A percentile compares a stretch with the other conserved stretches of the same genome.
Evolutionary conservation across 1,284 basidiomycete genomes (phyloP).

Genomic region (Puccinia horiana): DNA sequence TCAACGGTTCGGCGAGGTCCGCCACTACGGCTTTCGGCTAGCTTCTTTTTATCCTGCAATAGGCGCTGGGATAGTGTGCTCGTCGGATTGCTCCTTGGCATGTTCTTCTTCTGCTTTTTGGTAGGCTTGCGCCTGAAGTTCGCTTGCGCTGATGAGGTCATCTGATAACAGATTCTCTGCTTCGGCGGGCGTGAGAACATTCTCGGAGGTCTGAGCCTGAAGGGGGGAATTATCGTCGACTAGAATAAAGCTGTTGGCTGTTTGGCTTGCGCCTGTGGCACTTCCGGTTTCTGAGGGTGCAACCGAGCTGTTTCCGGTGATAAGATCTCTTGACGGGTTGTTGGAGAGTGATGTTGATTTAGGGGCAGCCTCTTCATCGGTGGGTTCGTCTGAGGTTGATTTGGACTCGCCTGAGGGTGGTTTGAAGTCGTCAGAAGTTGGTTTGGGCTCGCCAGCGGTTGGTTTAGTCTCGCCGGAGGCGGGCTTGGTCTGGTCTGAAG

Average conservation of each 20-base stretch:
- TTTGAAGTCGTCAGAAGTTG: not conserved
- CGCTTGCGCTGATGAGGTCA: not conserved
- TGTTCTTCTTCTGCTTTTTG: not conserved
- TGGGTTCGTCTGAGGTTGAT: not conserved
- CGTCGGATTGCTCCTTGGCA: not conserved
- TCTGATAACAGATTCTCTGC: not conserved
- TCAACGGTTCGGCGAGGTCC: not conserved
- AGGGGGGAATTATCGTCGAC: conserved; percentile 34
- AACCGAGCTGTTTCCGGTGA: not conserved
- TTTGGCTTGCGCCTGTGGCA: conserved; percentile 37
- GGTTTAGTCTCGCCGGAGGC: not conserved
- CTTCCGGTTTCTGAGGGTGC: conserved; percentile 46
- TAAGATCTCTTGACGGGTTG: not conserved
- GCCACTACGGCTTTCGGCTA: not conserved
- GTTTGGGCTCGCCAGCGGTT: not conserved
- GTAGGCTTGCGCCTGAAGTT: not conserved
- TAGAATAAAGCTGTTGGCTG: conserved; percentile 39
- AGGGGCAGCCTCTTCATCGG: not conserved
- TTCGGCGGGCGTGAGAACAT: not conserved
- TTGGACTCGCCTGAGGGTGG: not conserved
- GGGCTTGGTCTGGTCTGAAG: not conserved
- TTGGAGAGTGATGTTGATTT: not conserved
- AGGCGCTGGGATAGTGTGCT: not conserved
- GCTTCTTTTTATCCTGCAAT: not conserved
- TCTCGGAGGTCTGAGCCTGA: not conserved